Base-by-base conservation (phyloP, 345 rosid genomes). In the Arabidopsis arenosa region DNA sequence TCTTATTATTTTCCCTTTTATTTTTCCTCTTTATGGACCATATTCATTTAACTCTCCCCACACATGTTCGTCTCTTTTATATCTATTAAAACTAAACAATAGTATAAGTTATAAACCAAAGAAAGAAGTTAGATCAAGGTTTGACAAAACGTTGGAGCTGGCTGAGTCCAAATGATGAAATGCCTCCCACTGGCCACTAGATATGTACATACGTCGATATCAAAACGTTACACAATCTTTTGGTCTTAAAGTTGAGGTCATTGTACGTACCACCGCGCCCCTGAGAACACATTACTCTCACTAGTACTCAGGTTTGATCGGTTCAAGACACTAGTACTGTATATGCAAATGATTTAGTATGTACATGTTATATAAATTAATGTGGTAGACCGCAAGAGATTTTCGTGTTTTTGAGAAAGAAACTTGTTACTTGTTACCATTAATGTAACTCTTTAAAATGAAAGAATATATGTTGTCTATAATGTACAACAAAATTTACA, bases 381-480 rank as follows among this genome's bases (percentile, higher is more conserved):
- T 56, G 26, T 55, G 9, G 59, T 21, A 45, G 49, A 35, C 15
- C 70, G 43, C 40, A 41, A 65, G 7, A 32, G 10, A 56, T 5
- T 40, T 57, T 39, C 28, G 5, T 71, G 9, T 4, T 52, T 56
- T 12, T 37, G 36, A 57, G 35, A 58, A 45, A 45, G 26, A 65
- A 37, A 58, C 36, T 36, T 15, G 40, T 59, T 17, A 71, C 47
- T 70, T 59, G 60, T 54, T 66, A 66, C 51, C 66, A 48, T 59
- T 8, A 61, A 59, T 75, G 37, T 30, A 60, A 67, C 28, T 49
- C 37, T 32, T 41, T 35, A 1, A 17, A 52, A 54, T 13, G 54
- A 49, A 67, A 15, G 60, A 70, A 70, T 76, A 54, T 70, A 3
- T 76, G 80, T 70, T 69, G 59, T 47, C 52, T 54, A 36, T 45